phyloP scores from a whole-genome alignment of 176 grass and related monocot genomes.

The Otatea glauca region DNA sequence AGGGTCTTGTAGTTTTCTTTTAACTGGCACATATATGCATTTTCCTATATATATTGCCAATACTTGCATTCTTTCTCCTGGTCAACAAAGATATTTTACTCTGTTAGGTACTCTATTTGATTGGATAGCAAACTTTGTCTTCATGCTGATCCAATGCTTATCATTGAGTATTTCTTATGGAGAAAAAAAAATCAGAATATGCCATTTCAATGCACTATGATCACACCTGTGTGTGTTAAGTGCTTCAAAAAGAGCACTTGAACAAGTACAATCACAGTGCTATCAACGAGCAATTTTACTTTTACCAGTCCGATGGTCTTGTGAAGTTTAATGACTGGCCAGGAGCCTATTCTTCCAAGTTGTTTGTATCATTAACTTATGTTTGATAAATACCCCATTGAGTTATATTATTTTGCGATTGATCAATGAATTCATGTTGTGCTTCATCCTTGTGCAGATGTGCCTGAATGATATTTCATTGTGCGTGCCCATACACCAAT shows the following conservation, averaged over 20 bases:
- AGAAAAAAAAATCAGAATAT: slow-evolving; percentile 79
- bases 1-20: not conserved
- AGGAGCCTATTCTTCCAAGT: slow-evolving; percentile 58
- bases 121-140: slow-evolving; percentile 93
- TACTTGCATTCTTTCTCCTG: slow-evolving; percentile 6
- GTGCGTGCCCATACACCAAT: slow-evolving; percentile 83
- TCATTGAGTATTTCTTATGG: slow-evolving; percentile 95
- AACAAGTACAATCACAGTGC: slow-evolving; percentile 88
- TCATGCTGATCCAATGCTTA: slow-evolving; percentile 82
- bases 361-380: slow-evolving; percentile 61
- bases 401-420: slow-evolving; percentile 32
- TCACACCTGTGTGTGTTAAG: slow-evolving; percentile 88
- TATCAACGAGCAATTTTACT: slow-evolving; percentile 86
- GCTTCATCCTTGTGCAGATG: slow-evolving; percentile 64
- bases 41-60: slow-evolving; percentile 23
- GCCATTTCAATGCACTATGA: slow-evolving; percentile 95
- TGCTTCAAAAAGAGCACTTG: slow-evolving; percentile 87
- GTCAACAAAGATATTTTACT: slow-evolving; percentile 32
- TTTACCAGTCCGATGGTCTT: slow-evolving; percentile 89
- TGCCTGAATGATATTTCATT: slow-evolving; percentile 95
- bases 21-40: not conserved
- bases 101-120: slow-evolving; percentile 87
- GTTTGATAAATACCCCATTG: slow-evolving; percentile 10
- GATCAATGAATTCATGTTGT: slow-evolving; percentile 34
- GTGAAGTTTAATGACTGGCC: slow-evolving; percentile 65